Evolutionary conservation across 768 basidiomycete species (phyloP), one percentile per base, ranked within the genome.

Genomic region (Leccinum pellstonianum): DNA sequence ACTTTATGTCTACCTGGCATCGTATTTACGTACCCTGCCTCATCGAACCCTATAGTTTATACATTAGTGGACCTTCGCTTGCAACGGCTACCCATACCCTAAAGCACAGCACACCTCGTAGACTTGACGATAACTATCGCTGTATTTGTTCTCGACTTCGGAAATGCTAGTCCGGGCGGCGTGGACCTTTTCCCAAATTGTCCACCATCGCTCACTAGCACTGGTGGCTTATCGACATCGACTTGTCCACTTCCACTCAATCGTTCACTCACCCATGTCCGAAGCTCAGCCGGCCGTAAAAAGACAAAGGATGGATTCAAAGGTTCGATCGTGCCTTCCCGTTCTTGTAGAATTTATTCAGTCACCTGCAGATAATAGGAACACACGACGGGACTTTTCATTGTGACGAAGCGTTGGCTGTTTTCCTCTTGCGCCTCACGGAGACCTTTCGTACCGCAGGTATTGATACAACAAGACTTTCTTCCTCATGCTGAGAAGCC

Each of bases 351-450:
- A 38, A 23, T 17, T 52, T 57, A 54, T 53, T 58, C 10, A 10
- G 9, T 56, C 48, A 29, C 43, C 17, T 37, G 23, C 51, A 93
- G 91, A 75, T 86, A 43, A 96, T 98, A 68, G 95, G 95, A 35
- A 97, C 95, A 1, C 95, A 98, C 74, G 93, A 90, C 59, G 95
- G 95, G 17, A 93, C 93, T 0, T 98, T 98, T 72, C 95, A 99
- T 68, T 95, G 93, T 73, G 96, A 99, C 67, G 96, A 99, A 77
- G 94, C 95, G 0, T 83, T 98, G 33, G 97, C 96, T 0, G 91
- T 96, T 17, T 95, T 88, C 73, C 81, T 99, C 63, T 80, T 99
- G 31, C 86, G 86, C 52, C 85, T 85, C 66, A 95, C 94, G 2
- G 75, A 82, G 17, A 76, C 82, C 9, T 99, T 91, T 75, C 83